These are phyloP conservation scores for Dinochytrium kinnereticum DNA, from an alignment of 371 early-diverging fungal species.

Conservation along the genomic window DNA sequence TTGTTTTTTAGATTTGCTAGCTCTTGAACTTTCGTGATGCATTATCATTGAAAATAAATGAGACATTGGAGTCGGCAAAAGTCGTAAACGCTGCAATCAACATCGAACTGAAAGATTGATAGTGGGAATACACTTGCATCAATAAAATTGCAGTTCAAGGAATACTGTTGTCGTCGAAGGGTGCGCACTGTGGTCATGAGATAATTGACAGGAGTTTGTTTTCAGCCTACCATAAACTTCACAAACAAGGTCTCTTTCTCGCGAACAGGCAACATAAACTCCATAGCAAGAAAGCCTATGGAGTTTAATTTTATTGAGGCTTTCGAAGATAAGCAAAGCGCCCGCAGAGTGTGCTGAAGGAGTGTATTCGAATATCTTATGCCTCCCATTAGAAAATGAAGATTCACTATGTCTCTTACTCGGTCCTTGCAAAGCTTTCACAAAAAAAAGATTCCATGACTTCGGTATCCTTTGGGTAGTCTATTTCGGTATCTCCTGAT, in stretches of 20 bases:
- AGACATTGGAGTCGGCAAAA: conserved; percentile 38
- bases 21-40: conserved; percentile 44
- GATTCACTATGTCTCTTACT: conserved; percentile 13
- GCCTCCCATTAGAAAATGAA: conserved; percentile 1
- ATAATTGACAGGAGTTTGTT: neutral
- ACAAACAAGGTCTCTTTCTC: conserved; percentile 30
- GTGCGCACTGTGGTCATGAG: neutral
- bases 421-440: conserved; percentile 28
- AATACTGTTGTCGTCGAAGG: neutral
- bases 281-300: conserved; percentile 54
- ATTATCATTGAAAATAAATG: conserved; percentile 29
- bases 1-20: conserved; percentile 9
- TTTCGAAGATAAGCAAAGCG: conserved; percentile 55
- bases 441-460: conserved; percentile 55
- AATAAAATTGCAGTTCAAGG: neutral
- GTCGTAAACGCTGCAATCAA: conserved; percentile 36
- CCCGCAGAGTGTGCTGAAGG: conserved; percentile 47
- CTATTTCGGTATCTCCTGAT: conserved; percentile 55
- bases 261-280: conserved; percentile 36
- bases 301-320: conserved; percentile 57
- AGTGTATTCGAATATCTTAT: conserved; percentile 49
- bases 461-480: conserved; percentile 55
- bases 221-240: conserved; percentile 28
- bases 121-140: neutral
- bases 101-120: conserved; percentile 32